Percentiles rank a stretch among this genome's conserved stretches.
Conservation (phyloP, 2,329 filamentous ascomycete genomes). For the Ophiostoma sp. region DNA sequence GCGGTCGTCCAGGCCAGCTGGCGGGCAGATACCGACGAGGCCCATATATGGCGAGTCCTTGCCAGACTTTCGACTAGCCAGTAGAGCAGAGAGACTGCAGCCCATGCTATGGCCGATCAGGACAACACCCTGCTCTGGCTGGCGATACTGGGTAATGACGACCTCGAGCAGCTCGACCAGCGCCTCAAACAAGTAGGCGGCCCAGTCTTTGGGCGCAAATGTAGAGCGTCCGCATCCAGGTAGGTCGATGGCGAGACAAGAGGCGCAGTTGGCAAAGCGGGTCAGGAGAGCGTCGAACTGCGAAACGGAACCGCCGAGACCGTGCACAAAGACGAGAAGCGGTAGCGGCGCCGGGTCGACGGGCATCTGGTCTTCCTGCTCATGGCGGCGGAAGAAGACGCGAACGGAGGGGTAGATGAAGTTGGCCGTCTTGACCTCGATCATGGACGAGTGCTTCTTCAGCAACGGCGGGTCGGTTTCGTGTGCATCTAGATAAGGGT, state of each 20-base stretch:
- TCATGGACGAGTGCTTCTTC: constrained; percentile 70
- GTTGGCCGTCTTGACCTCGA: constrained; percentile 68
- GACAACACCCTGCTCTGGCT: constrained; percentile 71
- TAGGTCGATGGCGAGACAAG: constrained; percentile 84
- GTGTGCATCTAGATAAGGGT: constrained; percentile 41
- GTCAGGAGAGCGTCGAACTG: constrained; percentile 83
- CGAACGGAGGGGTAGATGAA: constrained; percentile 75
- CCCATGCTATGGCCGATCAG: constrained; percentile 91
- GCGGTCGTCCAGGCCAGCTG: constrained; percentile 62
- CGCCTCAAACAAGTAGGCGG: constrained; percentile 76
- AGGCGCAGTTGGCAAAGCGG: constrained; percentile 77
- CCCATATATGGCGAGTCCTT: constrained; percentile 53
- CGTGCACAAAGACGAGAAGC: constrained; percentile 87
- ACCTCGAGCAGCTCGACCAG: constrained; percentile 72
- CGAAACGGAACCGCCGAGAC: constrained; percentile 85
- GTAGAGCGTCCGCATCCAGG: constrained; percentile 84
- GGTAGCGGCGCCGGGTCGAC: constrained; percentile 72
- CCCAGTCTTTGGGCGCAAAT: constrained; percentile 69
- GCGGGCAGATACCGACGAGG: constrained; percentile 78
- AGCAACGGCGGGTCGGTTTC: constrained; percentile 76
- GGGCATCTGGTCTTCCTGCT: constrained; percentile 79
- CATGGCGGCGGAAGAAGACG: constrained; percentile 80
- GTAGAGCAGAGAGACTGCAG: constrained; percentile 70
- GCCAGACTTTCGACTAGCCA: constrained; percentile 58
- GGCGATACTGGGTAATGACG: constrained; percentile 72